Evolutionary conservation across 306 rosid genomes (phyloP), one percentile per base, ranked within the genome.

Genomic region (Cicer bijugum): DNA sequence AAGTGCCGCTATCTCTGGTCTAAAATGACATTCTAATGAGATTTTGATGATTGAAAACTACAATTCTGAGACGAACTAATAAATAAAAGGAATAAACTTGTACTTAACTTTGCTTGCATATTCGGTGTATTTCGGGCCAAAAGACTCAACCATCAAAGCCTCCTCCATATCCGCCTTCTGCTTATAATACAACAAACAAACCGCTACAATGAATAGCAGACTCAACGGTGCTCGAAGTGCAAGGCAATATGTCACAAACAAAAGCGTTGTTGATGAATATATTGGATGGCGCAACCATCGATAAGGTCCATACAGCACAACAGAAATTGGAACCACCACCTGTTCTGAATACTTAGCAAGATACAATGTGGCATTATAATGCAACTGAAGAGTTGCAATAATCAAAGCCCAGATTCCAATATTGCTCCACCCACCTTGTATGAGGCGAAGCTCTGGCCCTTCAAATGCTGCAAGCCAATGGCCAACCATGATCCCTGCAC

Each of bases 381-480:
- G 98, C 88, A 88, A 86, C 66, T 87, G 65, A 57, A 94, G 76
- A 38, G 97, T 84, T 69, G 77, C 44, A 53, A 89, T 9, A 51
- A 94, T 88, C 78, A 91, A 77, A 15, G 70, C 77, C 95, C 96
- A 89, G 71, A 94, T 77, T 1, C 87, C 90, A 42, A 89, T 81
- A 85, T 89, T 87, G 78, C 62, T 87, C 96, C 91, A 87, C 61
- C 91, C 90, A 7, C 97, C 91, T 0, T 89, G 86, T 74, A 89
- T 75, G 38, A 16, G 90, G 59, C 86, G 97, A 76, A 91, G 94
- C 82, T 91, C 97, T 5, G 97, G 96, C 50, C 97, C 98, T 86
- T 94, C 96, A 80, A 91, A 91, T 47, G 98, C 98, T 7, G 96
- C 97, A 64, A 94, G 86, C 96, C 97, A 91, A 67, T 94, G 97